Evolutionary conservation across 768 basidiomycete genomes (phyloP), one percentile per base, ranked within the genome.

Genomic region (Lactifluus rugatus): DNA sequence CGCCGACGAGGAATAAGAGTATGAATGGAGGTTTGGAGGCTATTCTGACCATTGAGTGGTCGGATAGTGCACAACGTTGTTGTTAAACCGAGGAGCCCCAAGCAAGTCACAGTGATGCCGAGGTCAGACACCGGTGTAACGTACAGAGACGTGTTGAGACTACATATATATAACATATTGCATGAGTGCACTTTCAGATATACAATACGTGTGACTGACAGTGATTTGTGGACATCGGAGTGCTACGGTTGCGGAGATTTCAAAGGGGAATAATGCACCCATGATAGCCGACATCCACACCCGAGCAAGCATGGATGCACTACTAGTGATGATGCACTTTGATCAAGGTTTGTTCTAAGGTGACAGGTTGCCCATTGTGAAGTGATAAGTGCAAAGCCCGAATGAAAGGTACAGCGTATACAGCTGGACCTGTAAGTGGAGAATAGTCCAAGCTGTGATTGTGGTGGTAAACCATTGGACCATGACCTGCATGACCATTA

Each of bases 1-100:
- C 28, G 37, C 59, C 49, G 8, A 34, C 34, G 28, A 51, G 2
- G 21, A 60, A 60, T 23, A 49, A 51, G n/a, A 21, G 13, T 23
- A 56, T 16, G 44, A 60, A 60, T 3, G 59, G 26, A 7, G 49
- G n/a, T 47, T 52, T 41, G 17, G 58, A 31, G 21, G 53, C 19
- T 13, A 16, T 28, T 41, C 45, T 49, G 26, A n/a, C 37, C 28
- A 52, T 60, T 23, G 42, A 19, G 44, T 5, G 21, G 23, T 31
- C 17, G 28, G 19, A 21, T 25, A 16, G 31, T 23, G 57, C 16
- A 39, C 48, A 47, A 23, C 48, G 16, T 51, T 48, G 39, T 42
- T 13, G 54, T 50, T 39, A 60, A 56, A 26, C 34, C 25, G 45
- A 37, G 51, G 11, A 31, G 57, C n/a, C 8, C n/a, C 37, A 31